Conservation (phyloP, 805 yeast genomes). For the Zygosaccharomyces rouxii region DNA sequence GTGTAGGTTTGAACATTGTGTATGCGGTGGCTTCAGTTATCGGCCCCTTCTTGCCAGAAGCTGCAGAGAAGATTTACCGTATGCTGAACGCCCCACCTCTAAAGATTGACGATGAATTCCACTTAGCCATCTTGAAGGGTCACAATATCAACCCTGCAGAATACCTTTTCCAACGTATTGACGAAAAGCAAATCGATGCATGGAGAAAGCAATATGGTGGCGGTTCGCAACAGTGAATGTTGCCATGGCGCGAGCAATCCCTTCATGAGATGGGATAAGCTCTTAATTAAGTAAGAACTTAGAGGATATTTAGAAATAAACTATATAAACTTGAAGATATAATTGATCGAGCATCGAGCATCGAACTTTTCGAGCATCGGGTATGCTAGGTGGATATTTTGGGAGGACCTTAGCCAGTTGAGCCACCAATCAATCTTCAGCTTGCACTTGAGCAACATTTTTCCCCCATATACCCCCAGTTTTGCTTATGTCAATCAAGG, state of each 20-base stretch:
- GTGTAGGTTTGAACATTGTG: conserved; percentile 82
- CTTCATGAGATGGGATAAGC: too few species aligned
- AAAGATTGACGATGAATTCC: conserved; percentile 71
- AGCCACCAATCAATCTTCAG: too few species aligned
- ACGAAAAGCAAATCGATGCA: conserved; percentile 76
- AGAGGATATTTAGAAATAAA: too few species aligned
- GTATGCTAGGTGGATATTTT: too few species aligned
- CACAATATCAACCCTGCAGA: conserved; percentile 89
- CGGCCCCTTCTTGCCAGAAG: conserved; percentile 88
- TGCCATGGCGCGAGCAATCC: background rate
- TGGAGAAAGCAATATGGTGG: conserved; percentile 91
- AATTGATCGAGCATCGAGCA: too few species aligned
- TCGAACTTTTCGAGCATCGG: too few species aligned
- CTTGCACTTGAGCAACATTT: too few species aligned
- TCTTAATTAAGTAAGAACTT: background rate
- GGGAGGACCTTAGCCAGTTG: too few species aligned
- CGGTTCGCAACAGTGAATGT: conserved; percentile 49
- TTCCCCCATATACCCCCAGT: too few species aligned
- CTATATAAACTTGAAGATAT: too few species aligned
- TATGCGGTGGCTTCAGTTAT: conserved; percentile 80
- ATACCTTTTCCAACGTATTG: conserved; percentile 88
- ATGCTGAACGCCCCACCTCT: conserved; percentile 81
- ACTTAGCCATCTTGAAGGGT: conserved; percentile 64
- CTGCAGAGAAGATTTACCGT: conserved; percentile 61
- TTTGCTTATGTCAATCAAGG: too few species aligned